Base-by-base conservation (phyloP, 2,329 filamentous ascomycete genomes). In the Penicillium digitatum region DNA sequence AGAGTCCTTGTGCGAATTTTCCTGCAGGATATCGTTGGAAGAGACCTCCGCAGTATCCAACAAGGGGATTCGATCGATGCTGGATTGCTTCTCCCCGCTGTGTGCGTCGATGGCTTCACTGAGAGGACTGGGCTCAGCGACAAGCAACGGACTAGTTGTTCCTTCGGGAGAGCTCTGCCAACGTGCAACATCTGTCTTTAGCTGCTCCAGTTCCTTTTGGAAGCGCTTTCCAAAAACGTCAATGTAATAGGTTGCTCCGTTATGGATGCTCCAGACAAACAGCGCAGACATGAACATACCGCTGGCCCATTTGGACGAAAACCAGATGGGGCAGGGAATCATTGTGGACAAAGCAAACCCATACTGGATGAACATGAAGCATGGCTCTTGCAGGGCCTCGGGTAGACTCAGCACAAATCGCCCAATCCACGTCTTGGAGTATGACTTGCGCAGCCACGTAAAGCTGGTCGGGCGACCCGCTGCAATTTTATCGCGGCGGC, bases 331-430 rank as follows among this genome's bases (percentile, higher is more conserved):
- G 63, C 92, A 97, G 0, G 94, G 94, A 7, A 96, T 77, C 87
- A 99, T 97, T 9, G 94, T 99, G 45, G 93, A 75, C 7, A 95
- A 82, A 8, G 94, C 94, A 69, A 97, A 99, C 1, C 72, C 69
- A 75, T 97, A 99, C 72, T 99, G 94, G 56, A 99, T 96, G 60
- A 90, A 62, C 94, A 99, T 99, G 73, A 97, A 99, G 2, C 90
- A 88, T 0, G 88, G 81, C 69, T 96, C 92, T 72, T 99, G 94
- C 31, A 96, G 76, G 4, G 75, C 70, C 2, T 84, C 76, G 0
- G 94, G 93, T 3, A 95, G 83, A 8, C 84, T 82, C 20, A 96
- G 81, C 32, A 99, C 92, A 53, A 95, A 68, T 67, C 86, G 89
- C 51, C 94, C 95, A 61, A 99, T 87, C 85, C 87, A 92, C 3